A percentile compares a stretch with the other conserved stretches of the same genome.
These are phyloP conservation scores for Castanea sativa DNA, from an alignment of 306 rosid species.

Conservation along the genomic window DNA sequence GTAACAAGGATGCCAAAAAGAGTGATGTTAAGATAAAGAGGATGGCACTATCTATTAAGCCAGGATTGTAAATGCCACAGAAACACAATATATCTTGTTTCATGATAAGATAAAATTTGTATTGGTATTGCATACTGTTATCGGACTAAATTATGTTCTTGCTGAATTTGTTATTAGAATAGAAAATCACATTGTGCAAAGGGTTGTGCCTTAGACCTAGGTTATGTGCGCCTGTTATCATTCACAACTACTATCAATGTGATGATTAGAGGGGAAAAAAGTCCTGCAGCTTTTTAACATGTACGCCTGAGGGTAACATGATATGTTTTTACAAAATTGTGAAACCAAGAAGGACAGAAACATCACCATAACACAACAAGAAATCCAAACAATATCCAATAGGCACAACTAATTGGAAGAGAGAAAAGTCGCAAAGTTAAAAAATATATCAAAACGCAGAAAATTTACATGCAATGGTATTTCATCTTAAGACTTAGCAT, in stretches of 20 bases:
- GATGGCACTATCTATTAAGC: not conserved
- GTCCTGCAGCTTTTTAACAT: not conserved
- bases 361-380: not conserved
- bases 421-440: not conserved
- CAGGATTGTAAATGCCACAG: not conserved
- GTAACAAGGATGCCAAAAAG: not conserved
- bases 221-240: not conserved
- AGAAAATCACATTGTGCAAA: conserved; percentile 1
- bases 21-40: not conserved
- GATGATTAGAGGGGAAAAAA: not conserved
- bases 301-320: not conserved
- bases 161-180: not conserved
- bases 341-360: not conserved
- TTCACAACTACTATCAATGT: not conserved
- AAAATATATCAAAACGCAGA: not conserved
- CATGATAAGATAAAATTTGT: not conserved
- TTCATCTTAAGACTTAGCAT: not conserved
- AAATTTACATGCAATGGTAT: not conserved
- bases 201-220: not conserved
- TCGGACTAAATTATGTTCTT: not conserved
- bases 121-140: not conserved
- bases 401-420: not conserved
- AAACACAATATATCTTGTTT: not conserved
- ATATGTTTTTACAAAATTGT: not conserved
- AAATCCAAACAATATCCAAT: not conserved